Evolutionary conservation across 768 basidiomycete species (phyloP).

Genomic region (Heimioporus sp.): DNA sequence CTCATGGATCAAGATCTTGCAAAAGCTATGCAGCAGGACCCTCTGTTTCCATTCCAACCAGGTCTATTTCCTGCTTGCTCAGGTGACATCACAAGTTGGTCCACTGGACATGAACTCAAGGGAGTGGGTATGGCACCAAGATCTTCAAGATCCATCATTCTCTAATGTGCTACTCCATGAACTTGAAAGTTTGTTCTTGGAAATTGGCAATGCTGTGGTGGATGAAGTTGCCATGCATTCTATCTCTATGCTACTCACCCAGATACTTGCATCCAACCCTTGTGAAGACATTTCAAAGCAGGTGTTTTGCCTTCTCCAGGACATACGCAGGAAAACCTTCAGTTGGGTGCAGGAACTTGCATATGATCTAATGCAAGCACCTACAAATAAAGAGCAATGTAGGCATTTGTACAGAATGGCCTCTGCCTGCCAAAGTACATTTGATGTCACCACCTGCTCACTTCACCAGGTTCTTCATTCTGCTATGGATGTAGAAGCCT

Average conservation of each 20-base stretch:
- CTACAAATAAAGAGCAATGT: constrained; percentile 1
- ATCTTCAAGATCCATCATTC: not conserved
- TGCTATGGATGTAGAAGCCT: constrained; percentile 14
- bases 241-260: not conserved
- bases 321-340: too few species aligned
- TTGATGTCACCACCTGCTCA: constrained; percentile 14
- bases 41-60: not conserved
- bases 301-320: too few species aligned
- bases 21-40: not conserved
- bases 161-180: not conserved
- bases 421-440: constrained; percentile 31
- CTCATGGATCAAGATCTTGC: not conserved
- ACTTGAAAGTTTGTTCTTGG: not conserved
- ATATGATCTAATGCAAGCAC: constrained; percentile 9
- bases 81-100: not conserved
- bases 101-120: not conserved
- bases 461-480: constrained; percentile 2
- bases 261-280: not conserved
- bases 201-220: not conserved
- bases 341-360: constrained; percentile 15
- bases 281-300: too few species aligned
- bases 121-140: not conserved
- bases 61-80: not conserved
- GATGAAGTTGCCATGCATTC: not conserved
- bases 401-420: constrained; percentile 32